These are phyloP conservation scores for Furcasterigmium furcatum DNA, from an alignment of 2,329 filamentous ascomycete species.

Conservation along the genomic window DNA sequence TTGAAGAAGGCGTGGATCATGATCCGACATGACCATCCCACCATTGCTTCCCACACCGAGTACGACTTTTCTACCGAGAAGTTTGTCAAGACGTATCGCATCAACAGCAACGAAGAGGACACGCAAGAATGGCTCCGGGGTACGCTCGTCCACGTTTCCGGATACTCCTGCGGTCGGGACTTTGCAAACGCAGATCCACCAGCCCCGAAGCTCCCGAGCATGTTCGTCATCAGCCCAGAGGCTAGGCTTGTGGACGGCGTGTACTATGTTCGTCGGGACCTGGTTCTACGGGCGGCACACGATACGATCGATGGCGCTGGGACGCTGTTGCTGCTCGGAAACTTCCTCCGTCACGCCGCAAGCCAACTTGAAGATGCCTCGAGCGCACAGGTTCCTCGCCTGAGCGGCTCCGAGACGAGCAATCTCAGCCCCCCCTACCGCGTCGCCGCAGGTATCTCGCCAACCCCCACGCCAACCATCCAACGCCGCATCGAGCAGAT, in stretches of 20 bases:
- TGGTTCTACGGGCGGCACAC: neutral
- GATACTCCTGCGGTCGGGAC: conserved; percentile 18
- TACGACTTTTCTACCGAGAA: neutral
- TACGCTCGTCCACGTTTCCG: conserved; percentile 21
- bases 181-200: conserved; percentile 32
- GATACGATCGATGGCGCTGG: neutral
- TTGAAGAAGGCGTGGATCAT: neutral
- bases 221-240: conserved; percentile 22
- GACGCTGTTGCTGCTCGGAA: neutral
- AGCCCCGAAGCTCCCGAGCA: conserved; percentile 22
- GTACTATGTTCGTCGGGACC: neutral
- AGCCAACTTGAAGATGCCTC: neutral
- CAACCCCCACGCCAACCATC: conserved; percentile 1
- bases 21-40: neutral
- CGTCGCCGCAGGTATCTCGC: conserved; percentile 14
- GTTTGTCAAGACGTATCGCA: neutral
- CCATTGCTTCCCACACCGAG: neutral
- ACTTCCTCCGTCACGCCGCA: neutral
- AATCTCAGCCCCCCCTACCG: conserved; percentile 18
- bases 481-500: neutral
- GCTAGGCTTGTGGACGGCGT: neutral
- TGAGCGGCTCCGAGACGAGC: conserved; percentile 2
- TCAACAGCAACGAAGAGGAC: neutral
- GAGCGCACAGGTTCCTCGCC: neutral
- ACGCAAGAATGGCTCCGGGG: conserved; percentile 20